A percentile compares a stretch with the other conserved stretches of the same genome.
Evolutionary conservation across 2,329 filamentous ascomycete species (phyloP).

Genomic region (Cryphonectria japonica): DNA sequence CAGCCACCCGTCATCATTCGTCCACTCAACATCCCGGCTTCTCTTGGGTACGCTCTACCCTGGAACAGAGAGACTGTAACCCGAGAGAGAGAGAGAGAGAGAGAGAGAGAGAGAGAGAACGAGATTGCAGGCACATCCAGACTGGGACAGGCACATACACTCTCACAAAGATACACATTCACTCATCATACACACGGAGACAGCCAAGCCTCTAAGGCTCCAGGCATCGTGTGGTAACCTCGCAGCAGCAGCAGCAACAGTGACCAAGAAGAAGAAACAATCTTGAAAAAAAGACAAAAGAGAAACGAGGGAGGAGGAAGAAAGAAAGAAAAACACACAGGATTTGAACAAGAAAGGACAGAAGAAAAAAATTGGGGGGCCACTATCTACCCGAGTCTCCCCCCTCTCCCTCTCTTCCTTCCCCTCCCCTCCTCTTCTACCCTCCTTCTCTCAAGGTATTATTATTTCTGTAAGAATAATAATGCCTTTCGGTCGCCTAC

Average conservation of each 20-base stretch:
- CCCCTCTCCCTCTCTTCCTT: background rate
- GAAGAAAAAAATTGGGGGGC: conserved; percentile 6
- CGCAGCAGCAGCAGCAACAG: conserved; percentile 7
- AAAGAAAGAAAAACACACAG: background rate
- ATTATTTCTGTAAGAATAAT: conserved; percentile 32
- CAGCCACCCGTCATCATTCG: conserved; percentile 12
- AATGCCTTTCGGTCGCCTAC: conserved; percentile 61
- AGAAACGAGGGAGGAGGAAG: background rate
- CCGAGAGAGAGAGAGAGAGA: background rate
- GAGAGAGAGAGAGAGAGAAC: background rate
- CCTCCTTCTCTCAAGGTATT: background rate
- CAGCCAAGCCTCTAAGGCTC: background rate
- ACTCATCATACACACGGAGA: background rate
- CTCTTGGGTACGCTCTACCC: background rate
- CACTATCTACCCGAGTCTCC: conserved; percentile 2
- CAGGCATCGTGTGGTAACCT: background rate
- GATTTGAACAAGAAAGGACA: background rate
- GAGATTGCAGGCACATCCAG: background rate
- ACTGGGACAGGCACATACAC: background rate
- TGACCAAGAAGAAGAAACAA: background rate
- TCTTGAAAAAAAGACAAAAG: background rate
- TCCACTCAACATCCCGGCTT: conserved; percentile 10
- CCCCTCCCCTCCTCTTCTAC: background rate
- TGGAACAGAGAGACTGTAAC: conserved; percentile 8
- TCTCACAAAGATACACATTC: background rate